phyloP scores from a whole-genome alignment of 768 basidiomycete species.

The Amanita phalloides region DNA sequence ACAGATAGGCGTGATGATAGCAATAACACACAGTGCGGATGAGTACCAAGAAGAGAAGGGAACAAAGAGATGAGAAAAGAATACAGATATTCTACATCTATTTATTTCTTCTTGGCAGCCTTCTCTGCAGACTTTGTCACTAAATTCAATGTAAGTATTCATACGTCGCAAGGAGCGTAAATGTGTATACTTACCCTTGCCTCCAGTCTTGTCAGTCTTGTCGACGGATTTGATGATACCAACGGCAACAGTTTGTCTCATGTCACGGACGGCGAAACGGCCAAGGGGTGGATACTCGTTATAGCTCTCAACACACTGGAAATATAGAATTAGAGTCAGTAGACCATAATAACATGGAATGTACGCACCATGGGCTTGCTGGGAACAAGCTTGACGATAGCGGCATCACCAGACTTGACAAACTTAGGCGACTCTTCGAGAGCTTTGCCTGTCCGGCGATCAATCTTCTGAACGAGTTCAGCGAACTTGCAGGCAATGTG shows the following conservation, averaged over 20 bases:
- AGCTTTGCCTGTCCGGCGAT: constrained; percentile 94
- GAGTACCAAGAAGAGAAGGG: constrained; percentile 28
- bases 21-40: constrained; percentile 29
- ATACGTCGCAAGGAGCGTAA: background rate
- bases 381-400: constrained; percentile 95
- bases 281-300: constrained; percentile 98
- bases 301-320: constrained; percentile 56
- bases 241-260: constrained; percentile 98
- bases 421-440: constrained; percentile 88
- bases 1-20: constrained; percentile 32
- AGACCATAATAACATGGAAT: background rate
- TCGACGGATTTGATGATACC: constrained; percentile 98
- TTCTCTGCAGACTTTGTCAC: constrained; percentile 96
- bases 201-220: constrained; percentile 78
- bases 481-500: constrained; percentile 99
- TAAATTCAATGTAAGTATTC: constrained; percentile 14
- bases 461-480: constrained; percentile 98
- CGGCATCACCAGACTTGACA: constrained; percentile 99
- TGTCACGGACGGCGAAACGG: constrained; percentile 99
- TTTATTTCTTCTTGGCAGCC: constrained; percentile 92
- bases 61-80: constrained; percentile 40
- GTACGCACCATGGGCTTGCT: constrained; percentile 79
- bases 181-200: constrained; percentile 56
- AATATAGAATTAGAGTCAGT: background rate
- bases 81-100: constrained; percentile 65